Conservation (phyloP, 805 yeast species). For the Torulaspora maleeae region DNA sequence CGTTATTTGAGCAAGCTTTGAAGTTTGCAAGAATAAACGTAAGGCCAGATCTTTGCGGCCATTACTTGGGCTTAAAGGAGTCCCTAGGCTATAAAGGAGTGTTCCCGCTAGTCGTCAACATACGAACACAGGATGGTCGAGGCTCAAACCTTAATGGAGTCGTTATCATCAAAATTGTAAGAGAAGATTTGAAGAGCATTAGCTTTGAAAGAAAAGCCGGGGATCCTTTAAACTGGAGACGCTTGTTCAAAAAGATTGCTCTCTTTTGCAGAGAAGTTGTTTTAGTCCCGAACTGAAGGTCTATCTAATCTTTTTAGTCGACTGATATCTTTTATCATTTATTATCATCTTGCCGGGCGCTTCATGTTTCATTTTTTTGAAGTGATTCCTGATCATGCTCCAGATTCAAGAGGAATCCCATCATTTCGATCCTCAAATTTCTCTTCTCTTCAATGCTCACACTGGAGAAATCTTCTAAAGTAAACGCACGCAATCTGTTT, state of each 20-base stretch:
- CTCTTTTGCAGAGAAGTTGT: slow-evolving; percentile 55
- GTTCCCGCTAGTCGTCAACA: slow-evolving; percentile 38
- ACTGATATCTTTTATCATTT: neutral
- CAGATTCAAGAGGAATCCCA: slow-evolving; percentile 26
- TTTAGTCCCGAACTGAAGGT: slow-evolving; percentile 35
- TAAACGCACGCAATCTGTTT: slow-evolving; percentile 16
- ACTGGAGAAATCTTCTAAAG: slow-evolving; percentile 13
- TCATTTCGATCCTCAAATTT: slow-evolving; percentile 23
- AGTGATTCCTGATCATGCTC: slow-evolving; percentile 13
- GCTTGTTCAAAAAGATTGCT: slow-evolving; percentile 55
- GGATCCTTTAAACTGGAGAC: slow-evolving; percentile 72
- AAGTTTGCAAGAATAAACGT: slow-evolving; percentile 23
- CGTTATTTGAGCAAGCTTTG: slow-evolving; percentile 32
- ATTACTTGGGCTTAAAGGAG: slow-evolving; percentile 17
- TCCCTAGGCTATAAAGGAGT: slow-evolving; percentile 21
- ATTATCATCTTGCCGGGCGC: neutral
- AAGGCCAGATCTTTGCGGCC: slow-evolving; percentile 20
- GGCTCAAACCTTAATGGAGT: slow-evolving; percentile 45
- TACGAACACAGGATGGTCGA: slow-evolving; percentile 43
- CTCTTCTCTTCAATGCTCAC: slow-evolving; percentile 23
- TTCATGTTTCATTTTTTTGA: neutral
- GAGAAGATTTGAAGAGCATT: slow-evolving; percentile 43
- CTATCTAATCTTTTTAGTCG: too few species aligned
- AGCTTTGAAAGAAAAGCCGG: slow-evolving; percentile 54
- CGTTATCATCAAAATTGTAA: slow-evolving; percentile 41